Evolutionary conservation across 1,139 yeast genomes (phyloP).

Genomic region (Diutina scorzettiae): DNA sequence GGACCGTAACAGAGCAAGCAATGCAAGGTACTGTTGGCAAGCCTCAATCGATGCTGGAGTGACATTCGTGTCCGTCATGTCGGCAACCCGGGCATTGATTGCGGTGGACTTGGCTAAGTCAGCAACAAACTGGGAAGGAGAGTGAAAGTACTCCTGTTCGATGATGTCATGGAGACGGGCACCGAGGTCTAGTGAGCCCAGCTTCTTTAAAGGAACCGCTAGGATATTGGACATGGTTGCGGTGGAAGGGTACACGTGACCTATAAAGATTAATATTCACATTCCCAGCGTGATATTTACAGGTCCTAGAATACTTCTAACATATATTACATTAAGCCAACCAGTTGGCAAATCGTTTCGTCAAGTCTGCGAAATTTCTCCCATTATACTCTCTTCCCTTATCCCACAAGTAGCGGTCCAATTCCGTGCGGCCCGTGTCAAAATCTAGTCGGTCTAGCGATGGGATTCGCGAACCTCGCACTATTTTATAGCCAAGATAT

Average conservation of each 20-base stretch:
- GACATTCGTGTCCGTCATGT: slow-evolving; percentile 13
- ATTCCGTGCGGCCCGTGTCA: slow-evolving; percentile 70
- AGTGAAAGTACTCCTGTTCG: slow-evolving; percentile 50
- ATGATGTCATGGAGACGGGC: slow-evolving; percentile 38
- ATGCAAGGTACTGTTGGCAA: slow-evolving; percentile 19
- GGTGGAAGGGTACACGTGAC: not conserved
- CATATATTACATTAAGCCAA: slow-evolving; percentile 16
- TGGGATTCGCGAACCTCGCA: slow-evolving; percentile 44
- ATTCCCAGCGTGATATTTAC: too few relatives aligned
- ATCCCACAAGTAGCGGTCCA: slow-evolving; percentile 60
- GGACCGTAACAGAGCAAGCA: slow-evolving; percentile 17
- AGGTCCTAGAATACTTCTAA: too few relatives aligned
- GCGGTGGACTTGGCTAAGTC: slow-evolving; percentile 35
- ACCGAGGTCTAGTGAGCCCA: slow-evolving; percentile 36
- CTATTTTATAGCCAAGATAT: slow-evolving; percentile 42
- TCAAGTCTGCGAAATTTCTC: slow-evolving; percentile 24
- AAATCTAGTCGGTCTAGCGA: slow-evolving; percentile 60
- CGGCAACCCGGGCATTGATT: slow-evolving; percentile 15
- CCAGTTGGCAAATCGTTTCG: slow-evolving; percentile 23
- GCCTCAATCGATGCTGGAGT: slow-evolving; percentile 9
- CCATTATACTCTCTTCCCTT: slow-evolving; percentile 40
- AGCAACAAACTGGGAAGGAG: slow-evolving; percentile 41
- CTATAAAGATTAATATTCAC: too few relatives aligned
- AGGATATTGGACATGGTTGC: slow-evolving; percentile 20
- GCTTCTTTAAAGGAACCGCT: slow-evolving; percentile 41